Evolutionary conservation across 2,329 filamentous ascomycete species (phyloP), one percentile per base, ranked within the genome.

Genomic region (Tympanopsis confertula): DNA sequence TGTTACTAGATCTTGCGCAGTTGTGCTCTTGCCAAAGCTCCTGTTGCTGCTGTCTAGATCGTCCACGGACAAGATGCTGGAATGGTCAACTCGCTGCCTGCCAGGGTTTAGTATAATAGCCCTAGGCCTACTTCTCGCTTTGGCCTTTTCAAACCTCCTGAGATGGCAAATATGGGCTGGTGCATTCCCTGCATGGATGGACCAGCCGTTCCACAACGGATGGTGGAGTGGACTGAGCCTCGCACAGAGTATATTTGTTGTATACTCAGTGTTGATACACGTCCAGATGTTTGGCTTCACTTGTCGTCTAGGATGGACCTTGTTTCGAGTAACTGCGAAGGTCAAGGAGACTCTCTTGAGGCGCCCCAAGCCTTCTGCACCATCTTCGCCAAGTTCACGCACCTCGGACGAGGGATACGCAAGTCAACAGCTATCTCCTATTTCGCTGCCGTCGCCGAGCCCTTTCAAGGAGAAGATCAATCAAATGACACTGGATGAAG

Each of bases 31-130:
- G n/a, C n/a, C n/a, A n/a, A n/a, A n/a, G n/a, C n/a, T n/a, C n/a
- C n/a, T n/a, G n/a, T n/a, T n/a, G n/a, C n/a, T n/a, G n/a, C n/a
- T n/a, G n/a, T n/a, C n/a, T n/a, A n/a, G n/a, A n/a, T n/a, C n/a
- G n/a, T n/a, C n/a, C n/a, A n/a, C n/a, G n/a, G n/a, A 20, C 39
- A 42, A 17, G 35, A 54, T 54, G 49, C 35, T 50, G 36, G 38
- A 33, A 26, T 55, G 52, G 52, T 15, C 45, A 5, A 51, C 48
- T 29, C 47, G 52, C 20, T 55, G 51, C 42, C 37, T 55, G 20
- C 52, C 52, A 13, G 51, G 50, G 20, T 45, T 55, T 20, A 55
- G 52, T 43, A 48, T 53, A 26, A 42, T 55, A 14, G 43, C 41
- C 1, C 38, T 55, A 28, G 14, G 44, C 5, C 15, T 43, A 3